phyloP scores from a whole-genome alignment of 148 eudicot species.

The Heliamphora exappendiculata region DNA sequence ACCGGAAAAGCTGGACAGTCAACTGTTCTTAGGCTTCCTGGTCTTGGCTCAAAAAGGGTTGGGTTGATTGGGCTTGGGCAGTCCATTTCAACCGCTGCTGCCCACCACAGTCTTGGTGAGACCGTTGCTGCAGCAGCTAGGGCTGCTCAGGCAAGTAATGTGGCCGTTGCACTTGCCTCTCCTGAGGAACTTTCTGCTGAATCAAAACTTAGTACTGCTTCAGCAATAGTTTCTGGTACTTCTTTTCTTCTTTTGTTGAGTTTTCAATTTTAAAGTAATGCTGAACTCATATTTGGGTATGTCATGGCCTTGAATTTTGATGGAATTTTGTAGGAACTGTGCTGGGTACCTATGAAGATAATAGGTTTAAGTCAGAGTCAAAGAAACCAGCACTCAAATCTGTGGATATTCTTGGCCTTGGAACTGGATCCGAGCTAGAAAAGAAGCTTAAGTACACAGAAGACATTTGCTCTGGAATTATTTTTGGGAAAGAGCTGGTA shows the following conservation, averaged over 20 bases:
- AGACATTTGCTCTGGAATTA: conserved; percentile 67
- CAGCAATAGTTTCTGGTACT: conserved; percentile 74
- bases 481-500: conserved; percentile 84
- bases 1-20: conserved; percentile 77
- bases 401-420: conserved; percentile 90
- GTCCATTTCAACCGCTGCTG: conserved; percentile 29
- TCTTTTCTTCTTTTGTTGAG: background rate
- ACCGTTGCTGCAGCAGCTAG: conserved; percentile 75
- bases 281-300: background rate
- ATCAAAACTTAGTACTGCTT: conserved; percentile 49
- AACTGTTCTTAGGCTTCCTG: conserved; percentile 69
- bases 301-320: background rate
- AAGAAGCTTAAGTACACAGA: conserved; percentile 69
- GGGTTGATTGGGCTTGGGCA: conserved; percentile 77
- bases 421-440: conserved; percentile 70
- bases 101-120: conserved; percentile 71
- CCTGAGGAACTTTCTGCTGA: conserved; percentile 54
- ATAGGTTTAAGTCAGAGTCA: conserved; percentile 81
- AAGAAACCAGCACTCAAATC: conserved; percentile 60
- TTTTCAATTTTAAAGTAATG: background rate
- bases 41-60: conserved; percentile 70
- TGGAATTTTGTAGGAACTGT: conserved; percentile 41
- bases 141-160: conserved; percentile 61
- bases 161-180: conserved; percentile 73
- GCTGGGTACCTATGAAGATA: conserved; percentile 74